Evolutionary conservation across 345 rosid species (phyloP).

Genomic region (Populus tremula): DNA sequence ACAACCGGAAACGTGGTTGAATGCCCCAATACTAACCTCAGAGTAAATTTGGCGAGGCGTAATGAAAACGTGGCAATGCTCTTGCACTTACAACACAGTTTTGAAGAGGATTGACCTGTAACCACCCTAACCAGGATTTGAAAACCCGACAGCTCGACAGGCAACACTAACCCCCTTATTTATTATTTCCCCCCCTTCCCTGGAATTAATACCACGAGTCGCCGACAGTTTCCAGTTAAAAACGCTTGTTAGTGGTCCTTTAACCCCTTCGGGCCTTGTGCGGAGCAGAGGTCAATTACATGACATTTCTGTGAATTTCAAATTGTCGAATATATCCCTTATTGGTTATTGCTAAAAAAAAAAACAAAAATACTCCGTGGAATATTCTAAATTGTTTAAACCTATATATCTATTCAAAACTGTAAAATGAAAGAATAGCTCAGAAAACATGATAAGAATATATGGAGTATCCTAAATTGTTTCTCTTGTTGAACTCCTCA

Average conservation of each 20-base stretch:
- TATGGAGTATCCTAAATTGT: no score
- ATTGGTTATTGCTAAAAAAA: no score
- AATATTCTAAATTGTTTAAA: no score
- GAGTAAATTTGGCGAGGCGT: background rate
- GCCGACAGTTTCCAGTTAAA: slow-evolving; percentile 47
- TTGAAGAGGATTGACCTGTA: slow-evolving; percentile 24
- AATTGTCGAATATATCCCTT: no score
- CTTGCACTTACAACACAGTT: background rate
- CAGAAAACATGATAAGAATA: no score
- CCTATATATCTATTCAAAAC: no score
- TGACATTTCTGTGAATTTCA: slow-evolving; percentile 15
- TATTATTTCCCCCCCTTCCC: slow-evolving; percentile 3
- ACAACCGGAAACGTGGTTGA: background rate
- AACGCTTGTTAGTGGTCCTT: background rate
- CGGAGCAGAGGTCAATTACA: background rate
- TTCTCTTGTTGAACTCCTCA: no score
- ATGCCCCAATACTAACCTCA: background rate
- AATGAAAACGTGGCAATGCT: background rate
- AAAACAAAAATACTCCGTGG: no score
- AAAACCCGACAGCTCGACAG: slow-evolving; percentile 43
- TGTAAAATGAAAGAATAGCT: no score
- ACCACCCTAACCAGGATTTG: slow-evolving; percentile 13
- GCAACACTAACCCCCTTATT: slow-evolving; percentile 9
- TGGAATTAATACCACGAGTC: slow-evolving; percentile 20
- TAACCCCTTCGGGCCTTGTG: background rate